These are phyloP conservation scores for Ophiostoma piceae DNA, from an alignment of 2,329 filamentous ascomycete genomes.

Conservation along the genomic window DNA sequence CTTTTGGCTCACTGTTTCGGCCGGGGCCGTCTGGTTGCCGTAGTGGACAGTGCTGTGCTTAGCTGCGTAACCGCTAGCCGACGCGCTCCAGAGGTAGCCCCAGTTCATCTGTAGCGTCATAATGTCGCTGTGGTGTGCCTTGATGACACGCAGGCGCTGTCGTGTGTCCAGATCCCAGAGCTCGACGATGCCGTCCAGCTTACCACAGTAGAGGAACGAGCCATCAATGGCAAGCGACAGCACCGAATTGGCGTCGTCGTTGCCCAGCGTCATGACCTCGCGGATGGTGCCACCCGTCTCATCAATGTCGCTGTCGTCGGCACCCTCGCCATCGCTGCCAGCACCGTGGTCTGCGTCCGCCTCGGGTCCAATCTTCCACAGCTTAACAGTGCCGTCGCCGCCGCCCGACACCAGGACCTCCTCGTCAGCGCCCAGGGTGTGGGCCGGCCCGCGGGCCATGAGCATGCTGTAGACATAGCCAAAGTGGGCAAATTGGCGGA, in stretches of 20 bases:
- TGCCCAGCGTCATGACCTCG: slow-evolving; percentile 61
- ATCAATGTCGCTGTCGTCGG: slow-evolving; percentile 43
- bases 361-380: slow-evolving; percentile 65
- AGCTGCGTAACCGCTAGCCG: slow-evolving; percentile 80
- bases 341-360: slow-evolving; percentile 41
- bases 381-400: slow-evolving; percentile 87
- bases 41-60: slow-evolving; percentile 64
- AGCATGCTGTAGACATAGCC: slow-evolving; percentile 98
- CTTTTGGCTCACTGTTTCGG: slow-evolving; percentile 52
- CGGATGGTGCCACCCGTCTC: slow-evolving; percentile 57
- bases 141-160: slow-evolving; percentile 82
- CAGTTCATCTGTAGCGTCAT: slow-evolving; percentile 82
- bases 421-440: slow-evolving; percentile 63
- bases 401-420: slow-evolving; percentile 87
- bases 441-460: slow-evolving; percentile 63
- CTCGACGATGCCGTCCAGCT: slow-evolving; percentile 81
- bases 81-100: slow-evolving; percentile 79
- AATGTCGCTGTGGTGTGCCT: slow-evolving; percentile 72
- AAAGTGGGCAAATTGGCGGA: slow-evolving; percentile 85
- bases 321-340: slow-evolving; percentile 35
- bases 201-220: slow-evolving; percentile 86
- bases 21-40: slow-evolving; percentile 47
- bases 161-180: slow-evolving; percentile 95
- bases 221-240: slow-evolving; percentile 82
- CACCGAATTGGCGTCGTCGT: slow-evolving; percentile 58